These are phyloP conservation scores for Mucor circinelloides DNA, from an alignment of 371 early-diverging fungal genomes.

Conservation along the genomic window DNA sequence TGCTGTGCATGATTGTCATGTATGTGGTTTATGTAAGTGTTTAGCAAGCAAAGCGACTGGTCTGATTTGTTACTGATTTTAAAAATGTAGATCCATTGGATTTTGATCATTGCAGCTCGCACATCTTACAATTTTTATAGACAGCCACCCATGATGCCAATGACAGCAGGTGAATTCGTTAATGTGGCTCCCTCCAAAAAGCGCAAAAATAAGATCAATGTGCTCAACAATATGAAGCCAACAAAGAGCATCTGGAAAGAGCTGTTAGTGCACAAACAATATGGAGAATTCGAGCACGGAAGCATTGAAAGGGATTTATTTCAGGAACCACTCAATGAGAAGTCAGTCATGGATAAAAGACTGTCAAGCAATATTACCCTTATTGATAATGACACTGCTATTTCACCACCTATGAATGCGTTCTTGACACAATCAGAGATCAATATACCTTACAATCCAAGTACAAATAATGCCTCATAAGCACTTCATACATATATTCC, in stretches of 20 bases:
- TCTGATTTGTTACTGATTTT: background rate
- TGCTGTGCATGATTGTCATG: slow-evolving; percentile 38
- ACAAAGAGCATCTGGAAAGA: background rate
- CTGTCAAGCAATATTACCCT: background rate
- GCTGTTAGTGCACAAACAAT: slow-evolving; percentile 14
- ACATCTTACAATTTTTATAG: slow-evolving; percentile 5
- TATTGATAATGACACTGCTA: background rate
- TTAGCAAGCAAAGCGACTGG: too few species aligned
- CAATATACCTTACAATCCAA: background rate
- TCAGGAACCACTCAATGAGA: background rate
- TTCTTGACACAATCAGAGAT: background rate
- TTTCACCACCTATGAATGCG: background rate
- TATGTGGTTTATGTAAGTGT: slow-evolving; percentile 44
- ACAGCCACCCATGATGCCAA: background rate
- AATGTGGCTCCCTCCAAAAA: slow-evolving; percentile 11
- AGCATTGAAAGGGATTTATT: background rate
- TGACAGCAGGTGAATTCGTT: background rate
- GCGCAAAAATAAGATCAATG: background rate
- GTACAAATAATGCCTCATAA: background rate
- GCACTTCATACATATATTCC: background rate
- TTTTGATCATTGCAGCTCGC: slow-evolving; percentile 20
- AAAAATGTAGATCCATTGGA: slow-evolving; percentile 21
- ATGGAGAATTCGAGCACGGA: slow-evolving; percentile 1
- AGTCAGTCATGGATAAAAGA: background rate
- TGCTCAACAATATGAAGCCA: background rate